Conservation (phyloP, 139 green algal genomes). For the Desmodesmus armatus region DNA sequence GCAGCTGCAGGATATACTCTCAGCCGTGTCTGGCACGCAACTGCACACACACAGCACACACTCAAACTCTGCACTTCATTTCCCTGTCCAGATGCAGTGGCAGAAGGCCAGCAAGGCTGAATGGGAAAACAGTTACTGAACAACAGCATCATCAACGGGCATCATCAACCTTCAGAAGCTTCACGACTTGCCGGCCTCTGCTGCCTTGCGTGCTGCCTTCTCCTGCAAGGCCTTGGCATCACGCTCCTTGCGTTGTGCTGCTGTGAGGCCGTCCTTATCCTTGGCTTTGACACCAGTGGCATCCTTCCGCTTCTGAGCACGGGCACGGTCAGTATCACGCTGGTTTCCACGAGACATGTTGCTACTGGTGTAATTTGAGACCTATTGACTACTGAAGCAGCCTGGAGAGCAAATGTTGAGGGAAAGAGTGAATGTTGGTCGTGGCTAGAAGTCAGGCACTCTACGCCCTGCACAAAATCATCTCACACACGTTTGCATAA, state of each 20-base stretch:
- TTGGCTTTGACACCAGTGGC: slow-evolving; percentile 26
- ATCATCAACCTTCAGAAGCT: not conserved
- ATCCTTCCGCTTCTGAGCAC: slow-evolving; percentile 40
- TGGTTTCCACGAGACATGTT: slow-evolving; percentile 51
- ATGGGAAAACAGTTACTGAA: not conserved
- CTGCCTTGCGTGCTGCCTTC: slow-evolving; percentile 45
- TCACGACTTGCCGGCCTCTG: not conserved
- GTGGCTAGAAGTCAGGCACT: too few species aligned
- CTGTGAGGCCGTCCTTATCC: slow-evolving; percentile 53
- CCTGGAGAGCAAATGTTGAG: too few species aligned
- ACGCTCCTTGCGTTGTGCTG: slow-evolving; percentile 39
- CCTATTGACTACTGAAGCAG: too few species aligned
- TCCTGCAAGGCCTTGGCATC: slow-evolving; percentile 54
- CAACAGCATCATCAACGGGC: not conserved
- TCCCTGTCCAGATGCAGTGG: not conserved
- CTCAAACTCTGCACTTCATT: not conserved
- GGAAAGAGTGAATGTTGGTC: too few species aligned
- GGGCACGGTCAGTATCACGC: slow-evolving; percentile 29
- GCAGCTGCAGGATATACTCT: too few species aligned
- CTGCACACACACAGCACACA: not conserved
- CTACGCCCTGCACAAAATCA: too few species aligned
- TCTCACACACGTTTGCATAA: too few species aligned
- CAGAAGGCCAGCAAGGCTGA: too few species aligned
- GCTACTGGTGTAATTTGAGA: too few species aligned
- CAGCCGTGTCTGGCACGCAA: too few species aligned